These are phyloP conservation scores for Stagonosporopsis cucurbitacearum DNA, from an alignment of 2,329 filamentous ascomycete species.

Conservation along the genomic window DNA sequence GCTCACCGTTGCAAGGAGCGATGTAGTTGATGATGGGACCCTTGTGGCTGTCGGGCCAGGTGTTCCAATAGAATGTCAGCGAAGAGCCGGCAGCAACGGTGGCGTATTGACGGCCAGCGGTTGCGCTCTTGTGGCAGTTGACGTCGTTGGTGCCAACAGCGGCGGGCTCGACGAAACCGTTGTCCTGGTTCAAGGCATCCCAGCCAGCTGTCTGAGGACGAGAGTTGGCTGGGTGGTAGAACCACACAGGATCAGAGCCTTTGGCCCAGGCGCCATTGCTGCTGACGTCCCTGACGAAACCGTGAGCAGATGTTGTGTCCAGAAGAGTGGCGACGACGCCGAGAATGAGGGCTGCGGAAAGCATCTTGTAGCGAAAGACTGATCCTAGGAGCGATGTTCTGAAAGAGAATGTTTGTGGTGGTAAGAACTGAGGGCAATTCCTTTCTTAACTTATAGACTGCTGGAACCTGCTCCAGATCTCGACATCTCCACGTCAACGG, in stretches of 20 bases:
- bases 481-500: background rate
- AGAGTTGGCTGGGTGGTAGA: conserved; percentile 32
- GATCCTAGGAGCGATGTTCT: background rate
- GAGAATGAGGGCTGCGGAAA: conserved; percentile 27
- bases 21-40: conserved; percentile 51
- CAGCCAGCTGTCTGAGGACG: conserved; percentile 44
- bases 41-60: conserved; percentile 46
- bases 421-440: background rate
- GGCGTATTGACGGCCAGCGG: conserved; percentile 41
- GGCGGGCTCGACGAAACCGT: conserved; percentile 46
- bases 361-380: conserved; percentile 20
- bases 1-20: conserved; percentile 43
- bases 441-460: conserved; percentile 8
- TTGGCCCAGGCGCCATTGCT: conserved; percentile 32
- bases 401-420: conserved; percentile 5
- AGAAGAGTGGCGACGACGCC: conserved; percentile 29
- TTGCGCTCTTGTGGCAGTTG: conserved; percentile 51
- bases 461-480: background rate
- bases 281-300: conserved; percentile 38
- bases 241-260: conserved; percentile 45
- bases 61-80: conserved; percentile 46
- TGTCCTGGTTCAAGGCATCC: conserved; percentile 47
- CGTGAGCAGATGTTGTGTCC: conserved; percentile 37
- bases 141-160: conserved; percentile 37
- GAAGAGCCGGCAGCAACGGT: conserved; percentile 44